phyloP scores from a whole-genome alignment of 305 asterid species.

The Fraxinus sp. region DNA sequence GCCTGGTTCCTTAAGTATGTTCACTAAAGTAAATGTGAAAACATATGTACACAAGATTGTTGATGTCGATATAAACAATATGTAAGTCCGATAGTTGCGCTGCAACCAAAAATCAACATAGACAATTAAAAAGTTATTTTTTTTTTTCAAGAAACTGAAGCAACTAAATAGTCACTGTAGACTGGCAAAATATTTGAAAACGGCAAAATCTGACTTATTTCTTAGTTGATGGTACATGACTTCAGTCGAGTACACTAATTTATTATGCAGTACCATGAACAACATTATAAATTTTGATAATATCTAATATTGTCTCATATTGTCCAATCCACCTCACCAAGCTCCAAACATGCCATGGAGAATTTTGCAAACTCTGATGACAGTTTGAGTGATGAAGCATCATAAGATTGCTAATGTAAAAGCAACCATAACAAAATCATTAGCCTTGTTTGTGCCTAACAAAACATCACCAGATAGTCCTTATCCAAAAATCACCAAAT shows the following conservation, averaged over 20 bases:
- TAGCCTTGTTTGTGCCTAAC: background rate
- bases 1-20: conserved; percentile 52
- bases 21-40: conserved; percentile 73
- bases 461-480: background rate
- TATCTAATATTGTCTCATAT: background rate
- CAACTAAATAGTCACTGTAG: background rate
- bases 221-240: background rate
- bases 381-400: background rate
- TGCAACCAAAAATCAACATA: conserved; percentile 41
- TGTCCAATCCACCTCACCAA: background rate
- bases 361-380: background rate
- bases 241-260: background rate
- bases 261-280: background rate
- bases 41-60: conserved; percentile 76
- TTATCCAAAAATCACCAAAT: background rate
- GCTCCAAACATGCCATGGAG: background rate
- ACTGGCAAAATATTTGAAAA: background rate
- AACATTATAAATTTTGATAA: background rate
- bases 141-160: background rate
- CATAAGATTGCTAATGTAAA: background rate
- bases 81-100: conserved; percentile 82
- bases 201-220: background rate
- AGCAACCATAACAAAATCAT: background rate
- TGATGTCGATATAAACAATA: conserved; percentile 70
- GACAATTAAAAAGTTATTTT: conserved; percentile 12